Evolutionary conservation across 495 filamentous ascomycete species (phyloP), one percentile per base, ranked within the genome.

Genomic region (Venustampulla echinocandica): DNA sequence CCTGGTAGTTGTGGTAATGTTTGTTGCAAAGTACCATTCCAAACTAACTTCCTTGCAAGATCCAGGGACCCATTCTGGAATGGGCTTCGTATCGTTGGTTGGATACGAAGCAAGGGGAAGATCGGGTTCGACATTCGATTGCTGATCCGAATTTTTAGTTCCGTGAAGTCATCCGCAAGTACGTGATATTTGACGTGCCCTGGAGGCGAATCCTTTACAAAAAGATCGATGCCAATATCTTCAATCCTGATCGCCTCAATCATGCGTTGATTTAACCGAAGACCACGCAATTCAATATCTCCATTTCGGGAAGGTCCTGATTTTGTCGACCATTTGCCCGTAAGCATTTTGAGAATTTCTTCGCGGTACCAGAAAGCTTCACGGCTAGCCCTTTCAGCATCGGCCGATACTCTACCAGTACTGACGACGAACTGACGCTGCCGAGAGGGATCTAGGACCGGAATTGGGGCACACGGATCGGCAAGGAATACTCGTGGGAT

Each of bases 351-450:
- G 9, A 96, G 72, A 1, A 96, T 71, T 58, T 81, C 83, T 57
- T 93, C 84, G 5, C 90, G 76, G 65, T 87, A 95, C 90, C 90
- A 95, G 63, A 95, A 95, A 1, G 82, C 80, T 66, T 95, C 87
- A 30, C 90, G 75, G 33, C 73, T 81, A 5, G 81, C 77, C 25
- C 81, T 76, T 63, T 96, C 89, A 19, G 74, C 77, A 47, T 92
- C 85, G 1, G 86, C 83, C 0, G 84, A 81, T 39, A 85, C 72
- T 52, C 87, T 85, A 49, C 76, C 76, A 33, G 81, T 80, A 58
- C 81, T 89, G 39, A 95, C 85, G 17, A 96, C 85, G 53, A 92
- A 96, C 62, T 96, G 90, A 10, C 87, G 76, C 56, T 85, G 79
- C 4, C 79, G 76, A 1, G 80, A 75, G 0, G 81, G 80, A 53